Conservation (phyloP, 148 eudicot genomes). For the Nepenthes gracilis region DNA sequence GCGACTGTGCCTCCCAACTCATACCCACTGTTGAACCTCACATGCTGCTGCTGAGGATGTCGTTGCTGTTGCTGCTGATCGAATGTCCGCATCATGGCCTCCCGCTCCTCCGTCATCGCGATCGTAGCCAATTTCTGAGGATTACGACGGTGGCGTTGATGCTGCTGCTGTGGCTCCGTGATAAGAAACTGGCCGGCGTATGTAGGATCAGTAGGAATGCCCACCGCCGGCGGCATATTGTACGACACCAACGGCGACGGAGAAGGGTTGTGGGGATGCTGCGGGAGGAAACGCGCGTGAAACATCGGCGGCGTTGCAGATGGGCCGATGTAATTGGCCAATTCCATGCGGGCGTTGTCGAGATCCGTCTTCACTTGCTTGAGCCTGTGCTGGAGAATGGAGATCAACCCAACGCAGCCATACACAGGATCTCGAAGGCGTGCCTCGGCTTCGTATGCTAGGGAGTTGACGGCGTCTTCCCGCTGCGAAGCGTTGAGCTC, state of each 20-base stretch:
- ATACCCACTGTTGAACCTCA: slow-evolving; percentile 13
- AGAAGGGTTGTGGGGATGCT: not conserved
- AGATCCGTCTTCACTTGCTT: slow-evolving; percentile 35
- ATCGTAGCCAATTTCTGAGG: slow-evolving; percentile 24
- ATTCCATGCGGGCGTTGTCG: slow-evolving; percentile 30
- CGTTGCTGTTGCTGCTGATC: slow-evolving; percentile 23
- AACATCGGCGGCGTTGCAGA: slow-evolving; percentile 31
- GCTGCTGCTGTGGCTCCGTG: slow-evolving; percentile 18
- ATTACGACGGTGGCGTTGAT: slow-evolving; percentile 13
- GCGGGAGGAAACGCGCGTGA: slow-evolving; percentile 16
- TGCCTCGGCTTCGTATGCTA: slow-evolving; percentile 46
- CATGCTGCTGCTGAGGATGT: slow-evolving; percentile 22
- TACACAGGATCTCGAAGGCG: slow-evolving; percentile 45
- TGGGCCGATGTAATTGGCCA: slow-evolving; percentile 37
- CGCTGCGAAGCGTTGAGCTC: slow-evolving; percentile 32
- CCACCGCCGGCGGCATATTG: slow-evolving; percentile 22
- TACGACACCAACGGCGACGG: slow-evolving; percentile 11
- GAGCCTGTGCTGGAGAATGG: slow-evolving; percentile 38
- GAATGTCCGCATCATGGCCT: slow-evolving; percentile 17
- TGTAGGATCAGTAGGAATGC: slow-evolving; percentile 2
- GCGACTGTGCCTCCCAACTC: not conserved
- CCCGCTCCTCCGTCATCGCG: slow-evolving; percentile 31
- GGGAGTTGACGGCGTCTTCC: slow-evolving; percentile 49
- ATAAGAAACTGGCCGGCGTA: slow-evolving; percentile 10
- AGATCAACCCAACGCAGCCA: slow-evolving; percentile 50